These are phyloP conservation scores for Pseudoscleropodium purum DNA, from an alignment of 225 moss, liverwort and hornwort species.

Conservation along the genomic window DNA sequence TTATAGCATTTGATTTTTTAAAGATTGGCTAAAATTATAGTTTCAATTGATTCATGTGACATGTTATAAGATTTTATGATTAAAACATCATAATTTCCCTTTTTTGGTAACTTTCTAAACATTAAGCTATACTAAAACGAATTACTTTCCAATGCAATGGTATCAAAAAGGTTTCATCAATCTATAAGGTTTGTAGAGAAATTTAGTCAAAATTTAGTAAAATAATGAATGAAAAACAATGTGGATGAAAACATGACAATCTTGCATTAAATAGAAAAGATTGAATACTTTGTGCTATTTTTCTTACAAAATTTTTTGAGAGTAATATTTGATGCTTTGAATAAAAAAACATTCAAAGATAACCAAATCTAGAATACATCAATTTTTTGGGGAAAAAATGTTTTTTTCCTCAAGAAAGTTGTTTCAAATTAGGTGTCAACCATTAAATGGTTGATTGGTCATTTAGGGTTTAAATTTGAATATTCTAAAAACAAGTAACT, in stretches of 20 bases:
- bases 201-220: neutral
- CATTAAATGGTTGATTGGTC: neutral
- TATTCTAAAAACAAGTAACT: neutral
- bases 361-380: neutral
- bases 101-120: neutral
- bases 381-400: neutral
- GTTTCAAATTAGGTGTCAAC: neutral
- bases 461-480: neutral
- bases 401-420: neutral
- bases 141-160: neutral
- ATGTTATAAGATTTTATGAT: neutral
- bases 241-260: neutral
- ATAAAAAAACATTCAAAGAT: neutral
- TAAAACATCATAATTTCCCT: neutral
- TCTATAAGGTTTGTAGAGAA: neutral
- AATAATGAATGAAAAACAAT: neutral
- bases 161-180: neutral
- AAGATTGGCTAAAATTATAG: neutral
- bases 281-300: neutral
- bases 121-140: neutral
- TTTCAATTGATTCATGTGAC: neutral
- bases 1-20: neutral
- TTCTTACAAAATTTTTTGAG: accelerated
- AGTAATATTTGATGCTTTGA: neutral
- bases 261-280: neutral